Percentiles rank a stretch among this genome's conserved stretches.
Evolutionary conservation across 1,139 yeast genomes (phyloP).

Genomic region (Citeromyces hawaiiensis): DNA sequence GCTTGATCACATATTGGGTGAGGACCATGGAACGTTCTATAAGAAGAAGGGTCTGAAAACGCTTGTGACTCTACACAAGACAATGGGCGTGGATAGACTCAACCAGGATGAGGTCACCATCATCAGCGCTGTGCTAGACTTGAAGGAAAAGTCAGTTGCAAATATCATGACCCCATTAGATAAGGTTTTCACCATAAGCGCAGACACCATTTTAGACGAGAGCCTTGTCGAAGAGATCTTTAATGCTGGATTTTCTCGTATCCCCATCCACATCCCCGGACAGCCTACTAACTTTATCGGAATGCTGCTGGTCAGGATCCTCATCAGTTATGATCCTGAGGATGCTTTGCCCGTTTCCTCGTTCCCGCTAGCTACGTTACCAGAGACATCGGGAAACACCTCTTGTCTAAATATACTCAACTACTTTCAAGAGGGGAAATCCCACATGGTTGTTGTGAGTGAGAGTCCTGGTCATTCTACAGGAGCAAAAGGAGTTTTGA

Average conservation of each 20-base stretch:
- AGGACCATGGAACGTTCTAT: conserved; percentile 92
- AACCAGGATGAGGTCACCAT: conserved; percentile 95
- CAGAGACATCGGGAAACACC: conserved; percentile 86
- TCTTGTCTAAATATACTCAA: conserved; percentile 88
- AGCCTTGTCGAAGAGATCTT: conserved; percentile 78
- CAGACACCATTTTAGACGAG: conserved; percentile 77
- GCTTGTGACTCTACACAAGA: conserved; percentile 80
- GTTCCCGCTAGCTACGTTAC: conserved; percentile 90
- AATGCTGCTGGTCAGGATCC: conserved; percentile 83
- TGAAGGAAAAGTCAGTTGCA: conserved; percentile 81
- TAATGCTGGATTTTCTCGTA: conserved; percentile 89
- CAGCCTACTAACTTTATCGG: conserved; percentile 91
- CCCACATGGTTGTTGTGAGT: conserved; percentile 93
- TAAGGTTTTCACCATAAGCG: conserved; percentile 79
- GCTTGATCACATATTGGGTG: conserved; percentile 76
- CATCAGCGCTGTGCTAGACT: conserved; percentile 83
- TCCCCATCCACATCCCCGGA: conserved; percentile 87
- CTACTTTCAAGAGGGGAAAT: conserved; percentile 94
- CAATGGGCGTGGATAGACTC: conserved; percentile 90
- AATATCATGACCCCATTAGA: conserved; percentile 91
- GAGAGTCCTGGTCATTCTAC: conserved; percentile 75
- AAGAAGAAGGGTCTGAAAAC: conserved; percentile 89
- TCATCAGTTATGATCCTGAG: conserved; percentile 94
- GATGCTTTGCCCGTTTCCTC: conserved; percentile 87
- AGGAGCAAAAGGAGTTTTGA: conserved; percentile 86